A percentile compares a stretch with the other conserved stretches of the same genome.
phyloP scores from a whole-genome alignment of 2,329 filamentous ascomycete species.

The Diaporthe amygdali region DNA sequence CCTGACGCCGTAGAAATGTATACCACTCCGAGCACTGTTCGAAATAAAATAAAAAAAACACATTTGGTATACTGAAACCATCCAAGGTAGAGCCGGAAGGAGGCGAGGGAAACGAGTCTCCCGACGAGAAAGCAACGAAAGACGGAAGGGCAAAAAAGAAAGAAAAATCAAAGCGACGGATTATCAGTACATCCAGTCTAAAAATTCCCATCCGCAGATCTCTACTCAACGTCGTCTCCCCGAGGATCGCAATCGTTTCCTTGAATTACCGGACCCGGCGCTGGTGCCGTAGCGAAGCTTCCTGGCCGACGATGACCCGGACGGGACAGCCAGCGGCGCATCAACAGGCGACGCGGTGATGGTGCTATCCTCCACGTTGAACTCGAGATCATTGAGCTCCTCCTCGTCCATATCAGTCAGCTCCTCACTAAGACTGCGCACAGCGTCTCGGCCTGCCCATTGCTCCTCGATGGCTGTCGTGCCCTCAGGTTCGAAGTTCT shows the following conservation, averaged over 20 bases:
- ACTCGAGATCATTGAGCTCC: conserved; percentile 74
- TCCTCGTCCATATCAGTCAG: conserved; percentile 93
- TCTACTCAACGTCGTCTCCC: conserved; percentile 35
- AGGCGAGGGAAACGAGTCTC: neutral
- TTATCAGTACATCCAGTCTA: conserved; percentile 13
- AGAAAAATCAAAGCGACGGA: neutral
- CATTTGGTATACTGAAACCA: neutral
- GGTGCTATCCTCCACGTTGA: conserved; percentile 56
- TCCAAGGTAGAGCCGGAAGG: neutral
- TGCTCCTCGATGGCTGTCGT: conserved; percentile 80
- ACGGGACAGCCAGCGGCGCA: conserved; percentile 21
- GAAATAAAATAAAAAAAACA: neutral
- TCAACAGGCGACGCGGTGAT: conserved; percentile 44
- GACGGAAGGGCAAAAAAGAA: neutral
- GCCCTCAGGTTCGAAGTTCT: conserved; percentile 78
- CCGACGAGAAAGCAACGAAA: neutral
- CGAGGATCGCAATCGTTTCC: conserved; percentile 39
- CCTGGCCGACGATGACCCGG: conserved; percentile 6
- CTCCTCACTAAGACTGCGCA: conserved; percentile 77
- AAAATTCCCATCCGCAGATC: neutral
- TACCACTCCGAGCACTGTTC: neutral
- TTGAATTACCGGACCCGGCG: neutral
- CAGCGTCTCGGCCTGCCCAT: conserved; percentile 73
- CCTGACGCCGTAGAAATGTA: conserved; percentile 9
- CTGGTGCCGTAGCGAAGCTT: conserved; percentile 9